Percentiles rank a stretch among this genome's conserved stretches.
Evolutionary conservation across 805 yeast species (phyloP).

Genomic region (Groenewaldozyma tartarivorans): DNA sequence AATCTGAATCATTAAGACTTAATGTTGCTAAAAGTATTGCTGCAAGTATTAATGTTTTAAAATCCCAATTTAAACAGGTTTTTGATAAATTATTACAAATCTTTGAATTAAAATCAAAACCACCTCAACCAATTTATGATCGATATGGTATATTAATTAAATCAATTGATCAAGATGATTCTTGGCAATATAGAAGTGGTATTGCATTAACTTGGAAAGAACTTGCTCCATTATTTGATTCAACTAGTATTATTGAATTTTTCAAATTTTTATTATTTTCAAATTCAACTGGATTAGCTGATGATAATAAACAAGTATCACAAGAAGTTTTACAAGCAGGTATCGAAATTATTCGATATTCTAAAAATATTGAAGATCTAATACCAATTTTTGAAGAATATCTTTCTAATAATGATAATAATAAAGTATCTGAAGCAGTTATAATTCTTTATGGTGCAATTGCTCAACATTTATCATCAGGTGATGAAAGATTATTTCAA

Average conservation of each 20-base stretch:
- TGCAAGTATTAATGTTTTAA: conserved; percentile 37
- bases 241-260: conserved; percentile 40
- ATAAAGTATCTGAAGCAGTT: conserved; percentile 49
- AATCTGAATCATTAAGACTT: conserved; percentile 58
- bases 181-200: conserved; percentile 82
- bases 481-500: conserved; percentile 53
- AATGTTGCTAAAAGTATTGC: conserved; percentile 66
- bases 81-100: conserved; percentile 41
- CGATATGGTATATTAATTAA: conserved; percentile 70
- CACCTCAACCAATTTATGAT: conserved; percentile 71
- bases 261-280: conserved; percentile 50
- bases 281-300: conserved; percentile 42
- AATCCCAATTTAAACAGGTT: conserved; percentile 17
- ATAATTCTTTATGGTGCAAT: conserved; percentile 85
- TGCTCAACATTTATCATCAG: conserved; percentile 67
- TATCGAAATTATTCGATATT: conserved; percentile 55
- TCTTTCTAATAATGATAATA: conserved; percentile 12
- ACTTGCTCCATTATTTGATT: conserved; percentile 38
- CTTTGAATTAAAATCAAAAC: conserved; percentile 53
- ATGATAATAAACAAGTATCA: conserved; percentile 60
- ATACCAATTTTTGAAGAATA: conserved; percentile 74
- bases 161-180: conserved; percentile 39
- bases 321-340: conserved; percentile 90
- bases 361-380: conserved; percentile 52
- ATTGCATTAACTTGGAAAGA: conserved; percentile 58